Evolutionary conservation across 2,329 filamentous ascomycete genomes (phyloP), one percentile per base, ranked within the genome.

Genomic region (Fusarium compactum): DNA sequence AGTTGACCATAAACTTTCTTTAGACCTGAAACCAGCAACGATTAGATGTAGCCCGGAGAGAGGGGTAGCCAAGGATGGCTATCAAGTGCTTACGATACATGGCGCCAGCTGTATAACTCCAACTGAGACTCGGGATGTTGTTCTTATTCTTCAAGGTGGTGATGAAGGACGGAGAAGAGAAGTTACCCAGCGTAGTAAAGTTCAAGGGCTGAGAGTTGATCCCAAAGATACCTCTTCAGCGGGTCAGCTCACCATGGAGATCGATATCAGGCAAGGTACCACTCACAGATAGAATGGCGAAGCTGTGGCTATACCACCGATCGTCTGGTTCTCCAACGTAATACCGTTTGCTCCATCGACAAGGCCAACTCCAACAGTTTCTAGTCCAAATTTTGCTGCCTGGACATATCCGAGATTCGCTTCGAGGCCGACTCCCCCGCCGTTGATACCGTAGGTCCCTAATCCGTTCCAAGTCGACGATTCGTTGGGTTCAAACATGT

Each of bases 101-200:
- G 25, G 47, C 47, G 16, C 47, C 47, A 25, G 47, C 47, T 25
- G 47, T 51, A 51, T 51, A 51, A 22, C 47, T 51, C 47, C 47
- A 51, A n/a, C 47, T 51, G 16, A 51, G 29, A 38, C 47, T 51
- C 6, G 47, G 47, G 30, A 51, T 51, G 20, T 14, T 25, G 6
- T 14, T 18, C 16, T 51, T 14, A 5, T 9, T 22, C 16, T 25
- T 51, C 20, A 51, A 18, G 10, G 30, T 51, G 6, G 47, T n/a
- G 47, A 51, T 18, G 7, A 51, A 51, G 10, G 47, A 51, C 4
- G 30, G 47, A 7, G 47, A 51, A 25, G 47, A 51, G 47, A 38
- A 51, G 30, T 51, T 51, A 7, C 47, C 47, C 20, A 51, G 16
- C 9, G 30, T 51, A 18, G n/a, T 51, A 10, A 51, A 38, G 22